These are phyloP conservation scores for Rehmannia glutinosa DNA, from an alignment of 257 asterid genomes.

Conservation along the genomic window DNA sequence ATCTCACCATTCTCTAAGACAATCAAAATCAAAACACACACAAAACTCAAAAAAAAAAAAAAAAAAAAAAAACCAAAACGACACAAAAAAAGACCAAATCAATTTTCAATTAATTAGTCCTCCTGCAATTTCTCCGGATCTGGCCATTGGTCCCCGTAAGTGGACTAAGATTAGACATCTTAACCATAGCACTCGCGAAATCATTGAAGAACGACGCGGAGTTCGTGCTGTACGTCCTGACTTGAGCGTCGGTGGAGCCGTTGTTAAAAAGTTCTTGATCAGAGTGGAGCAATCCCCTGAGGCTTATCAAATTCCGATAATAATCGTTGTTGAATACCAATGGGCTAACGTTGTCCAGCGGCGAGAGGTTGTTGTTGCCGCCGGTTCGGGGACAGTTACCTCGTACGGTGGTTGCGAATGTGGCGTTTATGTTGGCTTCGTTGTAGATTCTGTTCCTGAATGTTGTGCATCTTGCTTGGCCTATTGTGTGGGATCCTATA, in stretches of 20 bases:
- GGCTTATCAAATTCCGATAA: conserved; percentile 30
- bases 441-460: conserved; percentile 55
- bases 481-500: conserved; percentile 64
- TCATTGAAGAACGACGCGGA: conserved; percentile 44
- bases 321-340: conserved; percentile 46
- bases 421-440: conserved; percentile 49
- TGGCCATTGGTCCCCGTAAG: conserved; percentile 61
- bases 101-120: conserved; percentile 24
- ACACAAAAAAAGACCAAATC: background rate
- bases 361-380: conserved; percentile 37
- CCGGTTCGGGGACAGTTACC: conserved; percentile 50
- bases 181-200: conserved; percentile 69
- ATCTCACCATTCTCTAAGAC: background rate
- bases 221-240: conserved; percentile 41
- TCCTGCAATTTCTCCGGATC: conserved; percentile 61
- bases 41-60: background rate
- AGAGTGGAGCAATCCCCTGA: conserved; percentile 56
- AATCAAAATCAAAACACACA: background rate
- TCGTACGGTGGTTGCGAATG: conserved; percentile 32
- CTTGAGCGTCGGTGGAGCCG: conserved; percentile 61
- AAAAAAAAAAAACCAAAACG: background rate
- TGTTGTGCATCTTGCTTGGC: conserved; percentile 49
- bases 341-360: conserved; percentile 39
- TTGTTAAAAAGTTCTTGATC: conserved; percentile 62
- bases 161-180: conserved; percentile 67